A percentile compares a stretch with the other conserved stretches of the same genome.
phyloP scores from a whole-genome alignment of 306 rosid genomes.

The Cicer cuneatum region DNA sequence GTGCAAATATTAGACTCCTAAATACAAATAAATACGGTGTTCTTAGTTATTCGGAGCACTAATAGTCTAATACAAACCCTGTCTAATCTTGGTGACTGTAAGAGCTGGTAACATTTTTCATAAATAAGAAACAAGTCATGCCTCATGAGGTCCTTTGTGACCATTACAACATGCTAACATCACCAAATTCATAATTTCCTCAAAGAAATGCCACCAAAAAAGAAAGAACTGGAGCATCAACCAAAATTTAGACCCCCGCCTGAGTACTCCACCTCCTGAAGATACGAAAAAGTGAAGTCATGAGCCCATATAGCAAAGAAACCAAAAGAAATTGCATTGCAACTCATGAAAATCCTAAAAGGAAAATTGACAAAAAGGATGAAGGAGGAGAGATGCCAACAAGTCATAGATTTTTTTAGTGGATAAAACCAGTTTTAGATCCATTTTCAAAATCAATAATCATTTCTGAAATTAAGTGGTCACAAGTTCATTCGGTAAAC shows the following conservation, averaged over 20 bases:
- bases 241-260: slow-evolving; percentile 50
- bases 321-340: background rate
- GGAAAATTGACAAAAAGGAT: background rate
- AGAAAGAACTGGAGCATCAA: slow-evolving; percentile 33
- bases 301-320: slow-evolving; percentile 12
- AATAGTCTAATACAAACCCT: slow-evolving; percentile 37
- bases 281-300: slow-evolving; percentile 11
- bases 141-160: slow-evolving; percentile 1
- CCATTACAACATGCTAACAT: slow-evolving; percentile 28
- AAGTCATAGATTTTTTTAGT: background rate
- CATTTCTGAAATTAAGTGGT: background rate
- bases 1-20: slow-evolving; percentile 33
- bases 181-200: slow-evolving; percentile 1
- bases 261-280: slow-evolving; percentile 59
- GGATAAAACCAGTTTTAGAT: background rate
- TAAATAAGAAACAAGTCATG: slow-evolving; percentile 27
- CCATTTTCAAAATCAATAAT: background rate
- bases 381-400: background rate
- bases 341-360: background rate
- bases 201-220: slow-evolving; percentile 25
- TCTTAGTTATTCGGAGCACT: background rate
- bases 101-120: slow-evolving; percentile 7
- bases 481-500: background rate
- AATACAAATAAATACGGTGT: slow-evolving; percentile 10
- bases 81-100: slow-evolving; percentile 30